Evolutionary conservation across 2,329 filamentous ascomycete genomes (phyloP).

Genomic region (Fusarium verrucosum): DNA sequence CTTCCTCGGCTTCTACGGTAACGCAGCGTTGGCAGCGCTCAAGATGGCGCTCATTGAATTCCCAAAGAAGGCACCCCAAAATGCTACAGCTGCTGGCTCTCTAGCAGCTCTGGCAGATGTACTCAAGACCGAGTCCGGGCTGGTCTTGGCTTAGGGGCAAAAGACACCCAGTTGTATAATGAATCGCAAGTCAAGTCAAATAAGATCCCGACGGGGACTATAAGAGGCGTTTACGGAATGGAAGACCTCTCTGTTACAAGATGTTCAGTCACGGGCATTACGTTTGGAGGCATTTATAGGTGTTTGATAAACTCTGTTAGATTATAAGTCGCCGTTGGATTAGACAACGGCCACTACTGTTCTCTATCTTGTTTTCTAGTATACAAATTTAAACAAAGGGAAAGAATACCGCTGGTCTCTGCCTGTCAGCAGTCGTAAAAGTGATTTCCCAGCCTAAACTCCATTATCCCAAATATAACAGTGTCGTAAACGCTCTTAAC

Average conservation of each 20-base stretch:
- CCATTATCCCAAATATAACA: constrained; percentile 21
- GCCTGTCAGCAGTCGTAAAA: constrained; percentile 15
- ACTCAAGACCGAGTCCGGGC: constrained; percentile 60
- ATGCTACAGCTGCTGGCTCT: constrained; percentile 60
- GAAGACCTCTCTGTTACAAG: constrained; percentile 6
- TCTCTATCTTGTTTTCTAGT: constrained; percentile 41
- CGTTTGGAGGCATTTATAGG: constrained; percentile 15
- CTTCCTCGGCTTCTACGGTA: constrained; percentile 84
- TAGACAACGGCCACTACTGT: constrained; percentile 10
- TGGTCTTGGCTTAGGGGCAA: constrained; percentile 54
- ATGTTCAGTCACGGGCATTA: constrained; percentile 3
- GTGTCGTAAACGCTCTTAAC: constrained; percentile 26
- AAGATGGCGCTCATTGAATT: constrained; percentile 78
- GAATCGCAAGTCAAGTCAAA: neutral
- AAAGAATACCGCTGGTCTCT: constrained; percentile 20
- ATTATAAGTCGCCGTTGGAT: constrained; percentile 31
- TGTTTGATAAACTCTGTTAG: constrained; percentile 39
- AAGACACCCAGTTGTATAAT: constrained; percentile 1
- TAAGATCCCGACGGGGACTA: constrained; percentile 8
- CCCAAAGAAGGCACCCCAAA: constrained; percentile 62
- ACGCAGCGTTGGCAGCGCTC: constrained; percentile 75
- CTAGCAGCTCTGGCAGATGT: constrained; percentile 64
- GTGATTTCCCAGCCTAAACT: constrained; percentile 35
- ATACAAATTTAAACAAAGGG: constrained; percentile 36
- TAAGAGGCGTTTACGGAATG: constrained; percentile 25